Conservation (phyloP, 2,329 filamentous ascomycete species). For the Acrodontium crateriforme region DNA sequence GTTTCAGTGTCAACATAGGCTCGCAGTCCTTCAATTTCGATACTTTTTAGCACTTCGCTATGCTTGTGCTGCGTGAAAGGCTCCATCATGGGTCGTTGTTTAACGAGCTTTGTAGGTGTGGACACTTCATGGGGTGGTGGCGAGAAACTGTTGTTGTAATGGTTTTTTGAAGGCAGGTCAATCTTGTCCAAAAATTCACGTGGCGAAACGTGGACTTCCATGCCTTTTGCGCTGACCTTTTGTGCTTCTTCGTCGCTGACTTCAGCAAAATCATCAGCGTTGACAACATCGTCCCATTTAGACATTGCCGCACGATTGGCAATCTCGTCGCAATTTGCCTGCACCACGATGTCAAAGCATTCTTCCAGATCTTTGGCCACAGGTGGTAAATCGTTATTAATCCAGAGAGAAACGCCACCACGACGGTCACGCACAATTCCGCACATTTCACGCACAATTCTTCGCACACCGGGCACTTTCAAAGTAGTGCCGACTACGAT, state of each 20-base stretch:
- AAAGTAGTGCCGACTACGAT: constrained; percentile 91
- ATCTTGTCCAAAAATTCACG: constrained; percentile 6
- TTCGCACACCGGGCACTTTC: constrained; percentile 83
- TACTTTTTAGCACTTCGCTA: no score
- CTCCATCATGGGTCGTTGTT: constrained; percentile 3
- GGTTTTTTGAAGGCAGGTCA: constrained; percentile 9
- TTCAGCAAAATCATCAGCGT: constrained; percentile 27
- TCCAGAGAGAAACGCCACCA: constrained; percentile 73
- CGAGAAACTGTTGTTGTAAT: constrained; percentile 20
- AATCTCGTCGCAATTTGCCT: constrained; percentile 76
- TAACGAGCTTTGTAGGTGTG: constrained; percentile 10
- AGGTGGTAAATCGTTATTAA: constrained; percentile 80
- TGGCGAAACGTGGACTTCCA: constrained; percentile 10
- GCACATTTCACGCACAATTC: constrained; percentile 84
- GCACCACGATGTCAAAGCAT: constrained; percentile 84
- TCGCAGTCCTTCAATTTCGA: constrained; percentile 7
- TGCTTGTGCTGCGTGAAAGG: constrained; percentile 2
- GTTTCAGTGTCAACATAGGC: constrained; percentile 8
- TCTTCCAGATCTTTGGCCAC: constrained; percentile 74
- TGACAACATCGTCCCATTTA: constrained; percentile 38
- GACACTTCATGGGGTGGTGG: constrained; percentile 12
- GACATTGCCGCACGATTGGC: constrained; percentile 55
- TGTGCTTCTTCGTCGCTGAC: constrained; percentile 33
- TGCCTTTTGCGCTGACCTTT: constrained; percentile 23
- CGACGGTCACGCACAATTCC: constrained; percentile 67